Evolutionary conservation across 768 basidiomycete genomes (phyloP), one percentile per base, ranked within the genome.

Genomic region (Ramaria sp.): DNA sequence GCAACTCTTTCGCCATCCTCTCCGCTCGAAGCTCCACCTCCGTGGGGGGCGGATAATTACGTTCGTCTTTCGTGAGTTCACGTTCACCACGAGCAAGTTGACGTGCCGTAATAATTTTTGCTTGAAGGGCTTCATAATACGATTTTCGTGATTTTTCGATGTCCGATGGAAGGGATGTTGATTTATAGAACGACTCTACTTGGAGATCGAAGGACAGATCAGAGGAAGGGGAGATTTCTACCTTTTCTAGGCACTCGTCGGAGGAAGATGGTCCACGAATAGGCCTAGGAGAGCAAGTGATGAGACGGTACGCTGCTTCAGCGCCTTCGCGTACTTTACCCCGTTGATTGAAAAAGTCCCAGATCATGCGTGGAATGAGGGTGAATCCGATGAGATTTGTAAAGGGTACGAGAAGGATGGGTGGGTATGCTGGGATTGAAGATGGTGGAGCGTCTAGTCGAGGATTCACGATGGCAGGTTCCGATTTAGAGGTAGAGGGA

Each of bases 301-400:
- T 76, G 54, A 97, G 73, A 44, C 73, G 71, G 64, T 88, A 86
- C 0, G 85, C 93, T 10, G 85, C 85, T 60, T 94, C 82, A 9
- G 87, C 84, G 30, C 95, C 95, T 12, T 78, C 67, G 5, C 69
- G 77, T n/a, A 91, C 90, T 63, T 86, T 82, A 45, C 80, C 71
- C 7, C 92, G 82, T 64, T 88, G 83, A 65, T 91, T 93, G 73
- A 96, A 97, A 69, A 92, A 92, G 59, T 82, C 88, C 80, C 82
- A 85, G 45, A 95, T 78, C 91, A 95, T 94, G 61, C 78, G 69
- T 12, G 93, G 93, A 55, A 95, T 82, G 62, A 88, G 87, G 27
- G 75, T 77, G 63, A 94, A 77, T 6, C 93, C 93, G 50, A 95
- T 74, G 60, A 83, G 76, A 62, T 91, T 80, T 37, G 76, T 74